phyloP scores from a whole-genome alignment of 306 rosid species.

The Begonia masoniana region DNA sequence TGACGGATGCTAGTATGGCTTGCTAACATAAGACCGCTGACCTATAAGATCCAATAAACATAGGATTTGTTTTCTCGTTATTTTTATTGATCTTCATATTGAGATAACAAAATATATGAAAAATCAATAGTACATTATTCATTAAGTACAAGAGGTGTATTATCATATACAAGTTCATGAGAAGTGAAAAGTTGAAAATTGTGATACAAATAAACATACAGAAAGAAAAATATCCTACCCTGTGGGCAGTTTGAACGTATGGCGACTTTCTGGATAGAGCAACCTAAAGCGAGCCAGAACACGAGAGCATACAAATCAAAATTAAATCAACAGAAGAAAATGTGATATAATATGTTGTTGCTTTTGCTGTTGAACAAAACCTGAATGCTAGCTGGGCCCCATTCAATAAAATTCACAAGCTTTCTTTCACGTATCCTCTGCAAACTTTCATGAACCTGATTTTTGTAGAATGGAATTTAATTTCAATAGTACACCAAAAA shows the following conservation, averaged over 20 bases:
- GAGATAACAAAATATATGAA: no score
- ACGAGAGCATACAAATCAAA: slow-evolving; percentile 1
- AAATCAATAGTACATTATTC: no score
- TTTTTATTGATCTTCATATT: no score
- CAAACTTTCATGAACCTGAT: slow-evolving; percentile 97
- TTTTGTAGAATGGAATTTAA: background rate
- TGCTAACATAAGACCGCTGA: slow-evolving; percentile 96
- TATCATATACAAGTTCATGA: no score
- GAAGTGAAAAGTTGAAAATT: no score
- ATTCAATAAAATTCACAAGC: slow-evolving; percentile 92
- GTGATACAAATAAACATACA: no score
- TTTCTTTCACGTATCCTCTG: slow-evolving; percentile 99
- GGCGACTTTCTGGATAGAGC: slow-evolving; percentile 97
- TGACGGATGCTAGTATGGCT: slow-evolving; percentile 98
- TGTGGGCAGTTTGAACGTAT: slow-evolving; percentile 95
- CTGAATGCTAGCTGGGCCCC: slow-evolving; percentile 99
- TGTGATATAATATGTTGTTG: slow-evolving; percentile 9
- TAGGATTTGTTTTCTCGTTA: no score
- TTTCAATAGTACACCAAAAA: no score
- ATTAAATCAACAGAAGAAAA: slow-evolving; percentile 3
- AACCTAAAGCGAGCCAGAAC: slow-evolving; percentile 35
- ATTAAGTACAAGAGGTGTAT: no score
- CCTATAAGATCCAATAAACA: slow-evolving; percentile 24
- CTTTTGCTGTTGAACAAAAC: slow-evolving; percentile 23
- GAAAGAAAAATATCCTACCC: slow-evolving; percentile 29